Conservation (phyloP, 352 stramenopile species). For the Globisporangium iwayamae region DNA sequence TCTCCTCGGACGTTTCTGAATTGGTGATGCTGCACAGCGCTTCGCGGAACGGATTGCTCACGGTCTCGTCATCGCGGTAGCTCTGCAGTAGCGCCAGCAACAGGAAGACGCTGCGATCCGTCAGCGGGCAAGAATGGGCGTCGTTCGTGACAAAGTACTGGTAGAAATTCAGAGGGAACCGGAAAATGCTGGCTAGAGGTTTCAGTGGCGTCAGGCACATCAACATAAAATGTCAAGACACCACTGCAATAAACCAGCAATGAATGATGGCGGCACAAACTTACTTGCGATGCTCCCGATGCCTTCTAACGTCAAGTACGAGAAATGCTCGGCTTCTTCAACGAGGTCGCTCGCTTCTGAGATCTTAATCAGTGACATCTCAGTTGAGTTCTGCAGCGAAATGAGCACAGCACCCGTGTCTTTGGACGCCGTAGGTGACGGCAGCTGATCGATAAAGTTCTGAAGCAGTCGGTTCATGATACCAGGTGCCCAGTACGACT, state of each 20-base stretch:
- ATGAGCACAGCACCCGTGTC: slow-evolving; percentile 33
- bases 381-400: slow-evolving; percentile 36
- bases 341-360: slow-evolving; percentile 37
- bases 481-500: slow-evolving; percentile 41
- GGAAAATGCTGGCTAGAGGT: slow-evolving; percentile 53
- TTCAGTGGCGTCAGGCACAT: background rate
- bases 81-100: slow-evolving; percentile 69
- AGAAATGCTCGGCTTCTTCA: slow-evolving; percentile 57
- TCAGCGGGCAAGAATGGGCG: slow-evolving; percentile 47
- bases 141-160: slow-evolving; percentile 64
- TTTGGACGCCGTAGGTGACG: slow-evolving; percentile 28
- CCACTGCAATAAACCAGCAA: background rate
- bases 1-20: slow-evolving; percentile 17
- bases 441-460: slow-evolving; percentile 54
- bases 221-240: background rate
- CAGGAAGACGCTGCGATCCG: slow-evolving; percentile 65
- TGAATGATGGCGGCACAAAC: slow-evolving; percentile 15
- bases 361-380: slow-evolving; percentile 63
- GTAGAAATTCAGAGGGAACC: slow-evolving; percentile 58
- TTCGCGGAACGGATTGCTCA: slow-evolving; percentile 62
- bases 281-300: slow-evolving; percentile 58
- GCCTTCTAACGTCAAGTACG: slow-evolving; percentile 66
- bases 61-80: slow-evolving; percentile 43
- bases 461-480: slow-evolving; percentile 57
- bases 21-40: slow-evolving; percentile 45